These are phyloP conservation scores for Zea mays DNA, from an alignment of 176 grass and related monocot genomes.

Conservation along the genomic window Zm-B73-REFERENCE-NAM-5.0 NC_050096.1:56875501-56876000, in stretches of 20 bases:
- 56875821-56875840: slow-evolving; percentile 94
- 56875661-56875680: not conserved
- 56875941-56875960: slow-evolving; percentile 2
- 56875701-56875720: not conserved
- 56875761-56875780: not conserved
- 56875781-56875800: slow-evolving; percentile 8
- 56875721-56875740: slow-evolving; percentile 4
- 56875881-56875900: slow-evolving; percentile 98
- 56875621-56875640: not conserved
- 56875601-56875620: not conserved
- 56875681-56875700: not conserved
- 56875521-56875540: not conserved
- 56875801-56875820: slow-evolving; percentile 52
- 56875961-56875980: slow-evolving; percentile 19
- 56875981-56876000: slow-evolving; percentile 20
- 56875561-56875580: not conserved
- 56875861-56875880: slow-evolving; percentile 96
- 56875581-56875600: not conserved
- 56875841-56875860: slow-evolving; percentile 97
- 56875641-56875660: not conserved
- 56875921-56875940: slow-evolving; percentile 37
- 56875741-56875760: slow-evolving; percentile 5
- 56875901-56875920: slow-evolving; percentile 88
- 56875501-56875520: not conserved
- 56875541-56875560: slow-evolving; percentile 9